A percentile compares a stretch with the other conserved stretches of the same genome.
Evolutionary conservation across 164 flowering plant genomes (phyloP).

Genomic region (Piper betle): DNA sequence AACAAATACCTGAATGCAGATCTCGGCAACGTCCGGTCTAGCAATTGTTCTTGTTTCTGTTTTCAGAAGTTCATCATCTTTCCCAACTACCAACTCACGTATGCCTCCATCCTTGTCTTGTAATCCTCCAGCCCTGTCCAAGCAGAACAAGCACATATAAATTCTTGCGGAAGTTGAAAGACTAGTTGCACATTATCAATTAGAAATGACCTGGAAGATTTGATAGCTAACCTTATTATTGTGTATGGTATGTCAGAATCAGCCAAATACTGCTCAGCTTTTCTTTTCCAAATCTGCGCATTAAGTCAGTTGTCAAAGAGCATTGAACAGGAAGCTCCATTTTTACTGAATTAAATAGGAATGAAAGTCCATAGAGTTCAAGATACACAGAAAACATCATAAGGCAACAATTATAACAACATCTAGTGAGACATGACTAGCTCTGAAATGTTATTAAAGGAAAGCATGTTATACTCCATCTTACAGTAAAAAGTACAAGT

Average conservation of each 20-base stretch:
- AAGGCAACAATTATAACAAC: no score
- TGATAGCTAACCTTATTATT: conserved; percentile 53
- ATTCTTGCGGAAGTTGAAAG: neutral
- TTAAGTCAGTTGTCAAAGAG: neutral
- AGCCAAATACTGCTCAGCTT: conserved; percentile 89
- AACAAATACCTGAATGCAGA: conserved; percentile 73
- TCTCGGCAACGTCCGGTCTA: conserved; percentile 96
- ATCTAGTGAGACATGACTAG: no score
- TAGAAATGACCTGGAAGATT: neutral
- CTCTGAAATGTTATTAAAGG: neutral
- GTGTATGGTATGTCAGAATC: conserved; percentile 95
- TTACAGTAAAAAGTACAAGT: neutral
- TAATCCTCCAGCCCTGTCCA: conserved; percentile 84
- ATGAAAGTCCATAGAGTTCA: no score
- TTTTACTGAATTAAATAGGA: no score
- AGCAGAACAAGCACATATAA: neutral
- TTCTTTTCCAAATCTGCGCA: conserved; percentile 91
- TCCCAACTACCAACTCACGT: conserved; percentile 80
- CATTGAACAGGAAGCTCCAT: neutral
- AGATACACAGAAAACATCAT: no score
- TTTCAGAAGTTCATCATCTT: conserved; percentile 90
- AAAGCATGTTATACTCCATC: neutral
- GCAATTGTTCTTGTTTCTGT: conserved; percentile 60
- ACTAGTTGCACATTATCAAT: neutral
- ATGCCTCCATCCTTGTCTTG: conserved; percentile 89